Evolutionary conservation across 306 rosid species (phyloP), one percentile per base, ranked within the genome.

Genomic region (apple (Malus domestica)): DNA sequence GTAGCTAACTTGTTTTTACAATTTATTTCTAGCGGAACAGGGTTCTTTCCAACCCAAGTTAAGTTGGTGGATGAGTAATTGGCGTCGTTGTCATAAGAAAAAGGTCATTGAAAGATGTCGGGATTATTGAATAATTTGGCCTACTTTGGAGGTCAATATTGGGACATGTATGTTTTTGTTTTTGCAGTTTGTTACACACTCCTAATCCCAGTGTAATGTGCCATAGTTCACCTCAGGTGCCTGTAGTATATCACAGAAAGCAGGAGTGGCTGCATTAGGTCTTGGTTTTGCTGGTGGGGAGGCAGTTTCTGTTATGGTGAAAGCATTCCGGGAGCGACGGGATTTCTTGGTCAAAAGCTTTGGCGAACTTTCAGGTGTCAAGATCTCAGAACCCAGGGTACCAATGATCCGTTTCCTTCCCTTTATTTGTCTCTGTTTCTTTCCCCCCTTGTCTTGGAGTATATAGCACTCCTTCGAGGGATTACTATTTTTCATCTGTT

Each of bases 211-310:
- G 14, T 86, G 23, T 72, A 67, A 63, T 80, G 78, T 83, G 75
- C 70, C 77, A 79, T 76, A 95, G 99, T 85, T 81, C 85, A 95
- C 98, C 33, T 92, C 99, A 68, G 97, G 97, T 74, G 93, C 99
- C 65, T 76, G 97, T 88, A 96, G 99, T 52, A 88, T 96, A 84
- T 68, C 97, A 76, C 99, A 96, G 85, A 96, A 96, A 82, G 99
- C 99, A 23, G 99, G 35, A 33, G 93, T 96, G 44, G 96, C 99
- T 65, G 99, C 99, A 49, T 76, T 96, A 71, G 99, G 97, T 75
- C 83, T 96, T 57, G 99, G 99, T 72, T 86, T 88, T 80, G 97
- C 93, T 70, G 99, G 99, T 72, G 99, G 99, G n/a, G 96, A 90
- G 87, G 84, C 84, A 52, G 96, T 90, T 78, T 67, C 93, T 52